These are phyloP conservation scores for Termitomyces sp. DNA, from an alignment of 768 basidiomycete species.

Conservation along the genomic window DNA sequence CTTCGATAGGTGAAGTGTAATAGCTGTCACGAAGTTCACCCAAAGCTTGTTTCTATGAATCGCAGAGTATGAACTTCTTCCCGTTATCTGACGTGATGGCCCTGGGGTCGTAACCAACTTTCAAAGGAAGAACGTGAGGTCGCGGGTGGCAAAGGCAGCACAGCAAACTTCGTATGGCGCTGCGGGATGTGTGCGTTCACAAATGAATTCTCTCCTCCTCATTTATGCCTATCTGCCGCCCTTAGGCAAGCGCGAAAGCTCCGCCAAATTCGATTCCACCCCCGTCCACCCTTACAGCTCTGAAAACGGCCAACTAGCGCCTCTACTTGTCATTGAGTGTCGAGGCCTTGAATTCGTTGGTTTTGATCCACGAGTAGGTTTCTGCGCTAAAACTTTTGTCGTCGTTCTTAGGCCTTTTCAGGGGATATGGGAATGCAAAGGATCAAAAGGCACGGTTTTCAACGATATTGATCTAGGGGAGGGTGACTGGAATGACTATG, in stretches of 20 bases:
- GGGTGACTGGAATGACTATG: slow-evolving; percentile 83
- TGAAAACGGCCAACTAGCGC: slow-evolving; percentile 56
- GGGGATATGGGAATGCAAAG: slow-evolving; percentile 78
- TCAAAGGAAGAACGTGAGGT: slow-evolving; percentile 60
- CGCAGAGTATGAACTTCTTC: slow-evolving; percentile 40
- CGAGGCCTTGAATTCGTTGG: slow-evolving; percentile 77
- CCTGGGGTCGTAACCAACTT: neutral
- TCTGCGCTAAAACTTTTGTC: neutral
- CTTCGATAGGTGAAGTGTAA: slow-evolving; percentile 62
- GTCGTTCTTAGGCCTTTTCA: slow-evolving; percentile 20
- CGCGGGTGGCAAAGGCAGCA: slow-evolving; percentile 59
- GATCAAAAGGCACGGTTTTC: slow-evolving; percentile 52
- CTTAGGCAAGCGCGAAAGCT: slow-evolving; percentile 69
- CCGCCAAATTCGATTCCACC: slow-evolving; percentile 67
- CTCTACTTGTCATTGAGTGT: slow-evolving; percentile 74
- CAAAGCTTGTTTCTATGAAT: slow-evolving; percentile 68
- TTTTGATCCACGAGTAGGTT: slow-evolving; percentile 66
- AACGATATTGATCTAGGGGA: slow-evolving; percentile 59
- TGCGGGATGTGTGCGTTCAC: slow-evolving; percentile 52
- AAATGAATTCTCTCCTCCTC: neutral
- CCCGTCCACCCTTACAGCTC: slow-evolving; percentile 48
- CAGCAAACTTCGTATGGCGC: slow-evolving; percentile 78
- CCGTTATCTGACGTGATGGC: neutral
- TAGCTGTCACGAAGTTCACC: slow-evolving; percentile 72
- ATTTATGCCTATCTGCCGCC: neutral